Evolutionary conservation across 306 rosid species (phyloP).

Genomic region (Casuarina cunninghamiana): DNA sequence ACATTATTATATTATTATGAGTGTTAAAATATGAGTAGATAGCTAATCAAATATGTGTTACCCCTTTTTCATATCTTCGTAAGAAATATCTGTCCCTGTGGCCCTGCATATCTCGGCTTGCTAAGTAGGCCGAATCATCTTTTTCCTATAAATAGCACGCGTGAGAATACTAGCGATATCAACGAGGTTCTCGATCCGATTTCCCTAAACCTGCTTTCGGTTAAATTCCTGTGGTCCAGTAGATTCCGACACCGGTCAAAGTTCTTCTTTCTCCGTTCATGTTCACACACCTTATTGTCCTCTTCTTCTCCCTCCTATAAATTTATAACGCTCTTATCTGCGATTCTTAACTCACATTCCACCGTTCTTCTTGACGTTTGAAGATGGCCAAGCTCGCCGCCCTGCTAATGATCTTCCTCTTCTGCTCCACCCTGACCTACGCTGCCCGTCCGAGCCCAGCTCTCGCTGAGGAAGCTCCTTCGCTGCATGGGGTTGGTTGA

Average conservation of each 20-base stretch:
- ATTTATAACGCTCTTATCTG: constrained; percentile 11
- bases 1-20: too few species aligned
- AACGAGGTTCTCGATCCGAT: too few species aligned
- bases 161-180: too few species aligned
- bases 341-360: background rate
- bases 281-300: constrained; percentile 31
- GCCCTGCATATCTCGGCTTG: too few species aligned
- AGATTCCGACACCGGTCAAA: constrained; percentile 14
- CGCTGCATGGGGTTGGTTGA: constrained; percentile 21
- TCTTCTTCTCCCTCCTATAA: constrained; percentile 25
- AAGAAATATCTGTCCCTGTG: too few species aligned
- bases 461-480: background rate
- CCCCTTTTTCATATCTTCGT: too few species aligned
- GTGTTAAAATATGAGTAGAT: too few species aligned
- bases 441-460: constrained; percentile 38
- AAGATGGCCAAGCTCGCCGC: constrained; percentile 33
- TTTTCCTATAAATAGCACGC: too few species aligned
- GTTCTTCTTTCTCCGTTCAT: constrained; percentile 13
- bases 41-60: too few species aligned
- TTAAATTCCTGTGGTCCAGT: too few species aligned
- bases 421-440: constrained; percentile 27
- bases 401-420: constrained; percentile 40
- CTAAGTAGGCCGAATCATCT: too few species aligned
- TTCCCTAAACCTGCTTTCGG: too few species aligned
- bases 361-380: background rate